Conservation (phyloP, 140 eudicot genomes). For the Anethum foeniculum region DNA sequence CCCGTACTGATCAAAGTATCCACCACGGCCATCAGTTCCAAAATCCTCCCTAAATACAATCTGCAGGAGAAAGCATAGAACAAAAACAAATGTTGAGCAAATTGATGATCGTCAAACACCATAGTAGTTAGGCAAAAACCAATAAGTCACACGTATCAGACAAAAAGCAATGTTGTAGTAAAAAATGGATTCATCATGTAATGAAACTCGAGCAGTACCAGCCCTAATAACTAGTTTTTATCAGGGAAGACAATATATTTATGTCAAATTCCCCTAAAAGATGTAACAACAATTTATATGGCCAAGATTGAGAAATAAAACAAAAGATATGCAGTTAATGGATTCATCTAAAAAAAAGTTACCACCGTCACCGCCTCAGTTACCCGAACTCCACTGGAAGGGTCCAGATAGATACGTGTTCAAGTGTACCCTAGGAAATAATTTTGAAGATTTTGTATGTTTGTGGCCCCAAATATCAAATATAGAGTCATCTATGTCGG, state of each 20-base stretch:
- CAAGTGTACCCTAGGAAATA: background rate
- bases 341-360: background rate
- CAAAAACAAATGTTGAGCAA: conserved; percentile 2
- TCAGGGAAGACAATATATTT: background rate
- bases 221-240: background rate
- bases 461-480: background rate
- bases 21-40: conserved; percentile 98
- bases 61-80: conserved; percentile 27
- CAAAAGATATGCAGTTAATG: background rate
- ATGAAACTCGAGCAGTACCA: background rate
- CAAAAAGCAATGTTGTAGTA: background rate
- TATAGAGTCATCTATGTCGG: background rate
- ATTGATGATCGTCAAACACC: background rate
- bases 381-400: background rate
- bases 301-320: background rate
- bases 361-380: background rate
- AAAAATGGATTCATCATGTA: background rate
- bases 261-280: background rate
- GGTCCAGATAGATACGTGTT: background rate
- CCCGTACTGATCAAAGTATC: conserved; percentile 91
- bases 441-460: background rate
- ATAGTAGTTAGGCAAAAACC: background rate
- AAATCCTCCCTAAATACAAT: conserved; percentile 96
- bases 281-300: background rate
- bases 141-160: background rate